Evolutionary conservation across 179 eudicot species (phyloP).

Genomic region (Sideroxylon spinosum): DNA sequence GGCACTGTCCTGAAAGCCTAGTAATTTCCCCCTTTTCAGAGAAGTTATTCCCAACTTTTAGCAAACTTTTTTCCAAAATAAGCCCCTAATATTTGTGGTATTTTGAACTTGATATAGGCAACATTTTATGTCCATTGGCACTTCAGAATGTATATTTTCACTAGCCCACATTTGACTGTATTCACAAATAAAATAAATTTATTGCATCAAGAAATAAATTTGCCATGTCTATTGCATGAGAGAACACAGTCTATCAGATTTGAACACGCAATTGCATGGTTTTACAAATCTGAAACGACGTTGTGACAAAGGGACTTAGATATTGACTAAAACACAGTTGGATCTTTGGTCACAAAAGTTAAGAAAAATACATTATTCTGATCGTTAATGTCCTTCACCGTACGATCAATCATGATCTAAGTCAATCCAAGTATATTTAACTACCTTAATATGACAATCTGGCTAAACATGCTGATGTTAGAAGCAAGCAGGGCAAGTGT

Average conservation of each 20-base stretch:
- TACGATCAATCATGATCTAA: background rate
- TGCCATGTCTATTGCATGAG: background rate
- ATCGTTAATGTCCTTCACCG: background rate
- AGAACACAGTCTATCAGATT: background rate
- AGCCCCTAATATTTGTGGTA: background rate
- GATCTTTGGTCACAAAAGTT: background rate
- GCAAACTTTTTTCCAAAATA: background rate
- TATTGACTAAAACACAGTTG: background rate
- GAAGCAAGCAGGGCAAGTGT: no score
- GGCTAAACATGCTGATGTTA: background rate
- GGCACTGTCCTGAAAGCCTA: background rate
- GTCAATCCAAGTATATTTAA: background rate
- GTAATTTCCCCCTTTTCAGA: background rate
- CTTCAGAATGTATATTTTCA: background rate
- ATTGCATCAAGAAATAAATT: background rate
- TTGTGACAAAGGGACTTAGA: background rate
- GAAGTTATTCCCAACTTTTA: background rate
- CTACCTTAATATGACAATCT: background rate
- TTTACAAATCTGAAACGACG: background rate
- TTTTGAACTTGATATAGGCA: background rate
- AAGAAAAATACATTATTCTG: background rate
- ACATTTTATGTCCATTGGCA: background rate
- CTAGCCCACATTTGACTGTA: background rate
- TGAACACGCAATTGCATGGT: background rate
- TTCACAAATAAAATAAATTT: no score